phyloP scores from a whole-genome alignment of 164 flowering plant species.

The Vitis riparia region DNA sequence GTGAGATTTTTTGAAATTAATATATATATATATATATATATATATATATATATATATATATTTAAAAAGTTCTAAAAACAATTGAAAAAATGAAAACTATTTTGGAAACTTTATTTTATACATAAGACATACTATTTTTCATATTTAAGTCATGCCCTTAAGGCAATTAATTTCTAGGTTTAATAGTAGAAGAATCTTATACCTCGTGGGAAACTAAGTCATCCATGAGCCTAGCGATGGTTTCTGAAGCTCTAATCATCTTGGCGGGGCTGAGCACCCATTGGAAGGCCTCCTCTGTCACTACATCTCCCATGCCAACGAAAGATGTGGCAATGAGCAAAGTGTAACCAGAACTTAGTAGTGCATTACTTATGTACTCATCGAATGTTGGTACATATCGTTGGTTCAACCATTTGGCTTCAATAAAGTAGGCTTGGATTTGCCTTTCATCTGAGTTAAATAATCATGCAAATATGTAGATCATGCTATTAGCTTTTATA shows the following conservation, averaged over 20 bases:
- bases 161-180: no score
- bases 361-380: neutral
- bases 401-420: slow-evolving; percentile 3
- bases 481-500: no score
- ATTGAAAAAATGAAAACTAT: no score
- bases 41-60: no score
- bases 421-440: neutral
- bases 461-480: no score
- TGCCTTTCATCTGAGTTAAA: neutral
- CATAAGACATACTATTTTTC: no score
- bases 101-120: no score
- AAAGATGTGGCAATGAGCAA: neutral
- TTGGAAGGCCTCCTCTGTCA: slow-evolving; percentile 1
- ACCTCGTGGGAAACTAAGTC: slow-evolving; percentile 10
- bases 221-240: neutral
- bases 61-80: no score
- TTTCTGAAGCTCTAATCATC: neutral
- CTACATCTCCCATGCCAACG: slow-evolving; percentile 6
- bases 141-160: no score
- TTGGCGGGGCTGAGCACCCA: neutral
- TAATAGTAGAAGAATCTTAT: neutral
- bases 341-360: neutral
- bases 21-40: no score
- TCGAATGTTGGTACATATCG: neutral
- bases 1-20: no score